phyloP scores from a whole-genome alignment of 371 early-diverging fungal genomes.

The Mucor indicus region DNA sequence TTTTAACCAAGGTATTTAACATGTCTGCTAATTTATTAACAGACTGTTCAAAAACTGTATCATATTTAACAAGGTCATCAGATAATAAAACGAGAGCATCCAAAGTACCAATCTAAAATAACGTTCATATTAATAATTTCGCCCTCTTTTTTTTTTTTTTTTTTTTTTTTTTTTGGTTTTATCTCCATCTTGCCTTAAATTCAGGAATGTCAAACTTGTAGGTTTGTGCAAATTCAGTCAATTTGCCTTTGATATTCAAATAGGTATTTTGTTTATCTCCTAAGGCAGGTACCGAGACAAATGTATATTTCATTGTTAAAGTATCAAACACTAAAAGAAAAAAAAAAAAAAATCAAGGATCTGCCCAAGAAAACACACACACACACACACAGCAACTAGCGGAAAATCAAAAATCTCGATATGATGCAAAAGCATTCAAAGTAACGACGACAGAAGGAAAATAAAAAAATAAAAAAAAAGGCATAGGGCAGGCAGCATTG shows the following conservation, averaged over 20 bases:
- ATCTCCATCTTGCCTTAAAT: constrained; percentile 45
- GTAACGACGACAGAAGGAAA: no score
- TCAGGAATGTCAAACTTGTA: constrained; percentile 44
- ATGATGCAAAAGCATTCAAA: no score
- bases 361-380: background rate
- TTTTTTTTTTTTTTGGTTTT: background rate
- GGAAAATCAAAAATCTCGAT: no score
- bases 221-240: constrained; percentile 40
- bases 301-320: constrained; percentile 37
- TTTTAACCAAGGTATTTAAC: constrained; percentile 61
- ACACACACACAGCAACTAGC: no score
- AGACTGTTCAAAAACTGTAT: constrained; percentile 71
- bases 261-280: constrained; percentile 46
- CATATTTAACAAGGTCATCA: constrained; percentile 89
- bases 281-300: constrained; percentile 51
- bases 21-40: constrained; percentile 81
- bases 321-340: background rate
- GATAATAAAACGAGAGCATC: constrained; percentile 88
- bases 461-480: no score
- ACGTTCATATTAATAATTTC: background rate
- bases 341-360: background rate
- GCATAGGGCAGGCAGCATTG: no score
- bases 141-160: background rate
- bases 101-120: constrained; percentile 85
- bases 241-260: constrained; percentile 41